phyloP scores from a whole-genome alignment of 768 basidiomycete species.

The Lactarius sanguifluus region DNA sequence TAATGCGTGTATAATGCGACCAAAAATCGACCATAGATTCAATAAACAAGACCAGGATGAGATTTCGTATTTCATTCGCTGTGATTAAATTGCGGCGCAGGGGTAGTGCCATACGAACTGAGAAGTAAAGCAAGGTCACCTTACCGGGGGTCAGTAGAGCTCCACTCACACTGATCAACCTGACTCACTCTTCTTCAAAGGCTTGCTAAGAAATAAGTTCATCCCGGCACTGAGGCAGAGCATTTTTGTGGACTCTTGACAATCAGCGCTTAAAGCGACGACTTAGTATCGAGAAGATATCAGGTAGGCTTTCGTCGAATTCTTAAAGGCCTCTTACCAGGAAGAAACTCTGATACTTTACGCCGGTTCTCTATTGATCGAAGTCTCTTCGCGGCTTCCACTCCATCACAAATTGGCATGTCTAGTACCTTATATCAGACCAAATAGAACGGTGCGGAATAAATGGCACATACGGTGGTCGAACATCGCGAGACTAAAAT shows the following conservation, averaged over 20 bases:
- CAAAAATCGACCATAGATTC: slow-evolving; percentile 9
- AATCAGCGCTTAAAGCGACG: slow-evolving; percentile 72
- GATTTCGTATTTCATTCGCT: slow-evolving; percentile 10
- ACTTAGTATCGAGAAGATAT: slow-evolving; percentile 40
- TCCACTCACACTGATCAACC: not conserved
- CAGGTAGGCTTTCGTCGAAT: not conserved
- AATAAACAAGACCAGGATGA: not conserved
- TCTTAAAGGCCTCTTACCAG: slow-evolving; percentile 45
- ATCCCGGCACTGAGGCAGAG: slow-evolving; percentile 77
- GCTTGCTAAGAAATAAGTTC: slow-evolving; percentile 76
- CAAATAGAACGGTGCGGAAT: not conserved
- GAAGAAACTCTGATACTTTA: slow-evolving; percentile 50
- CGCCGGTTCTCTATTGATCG: slow-evolving; percentile 57
- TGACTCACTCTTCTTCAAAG: slow-evolving; percentile 53
- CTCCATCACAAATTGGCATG: slow-evolving; percentile 78
- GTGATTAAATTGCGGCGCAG: not conserved
- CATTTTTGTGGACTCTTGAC: slow-evolving; percentile 73
- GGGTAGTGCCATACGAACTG: slow-evolving; percentile 47
- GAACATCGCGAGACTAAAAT: slow-evolving; percentile 68
- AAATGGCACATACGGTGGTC: slow-evolving; percentile 56
- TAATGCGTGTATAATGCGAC: slow-evolving; percentile 9
- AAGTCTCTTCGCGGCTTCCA: slow-evolving; percentile 68
- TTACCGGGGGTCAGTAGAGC: slow-evolving; percentile 30
- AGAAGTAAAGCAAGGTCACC: slow-evolving; percentile 53
- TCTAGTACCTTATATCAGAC: slow-evolving; percentile 41